phyloP scores from a whole-genome alignment of 2,329 filamentous ascomycete species.

The Exophiala mesophila region DNA sequence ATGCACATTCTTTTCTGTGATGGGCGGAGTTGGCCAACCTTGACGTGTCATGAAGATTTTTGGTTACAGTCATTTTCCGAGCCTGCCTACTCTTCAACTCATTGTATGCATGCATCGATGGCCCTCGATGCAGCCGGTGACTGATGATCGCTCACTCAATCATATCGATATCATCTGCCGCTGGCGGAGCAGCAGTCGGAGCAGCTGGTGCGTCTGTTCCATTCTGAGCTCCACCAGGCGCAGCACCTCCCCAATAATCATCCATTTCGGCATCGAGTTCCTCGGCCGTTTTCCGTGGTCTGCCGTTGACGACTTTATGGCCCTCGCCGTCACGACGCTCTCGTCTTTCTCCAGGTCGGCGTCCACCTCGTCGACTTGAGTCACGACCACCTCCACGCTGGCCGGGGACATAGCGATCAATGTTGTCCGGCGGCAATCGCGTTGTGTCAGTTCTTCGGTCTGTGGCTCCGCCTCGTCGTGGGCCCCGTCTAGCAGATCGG shows the following conservation, averaged over 20 bases:
- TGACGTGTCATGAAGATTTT: no score
- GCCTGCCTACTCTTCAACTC: no score
- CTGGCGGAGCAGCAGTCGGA: slow-evolving; percentile 29
- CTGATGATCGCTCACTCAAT: slow-evolving; percentile 54
- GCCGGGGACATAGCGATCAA: slow-evolving; percentile 75
- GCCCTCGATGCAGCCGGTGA: no score
- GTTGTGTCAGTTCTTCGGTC: slow-evolving; percentile 50
- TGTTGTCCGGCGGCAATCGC: slow-evolving; percentile 58
- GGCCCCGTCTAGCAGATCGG: slow-evolving; percentile 37
- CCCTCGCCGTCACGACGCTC: slow-evolving; percentile 30
- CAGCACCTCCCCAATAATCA: slow-evolving; percentile 69
- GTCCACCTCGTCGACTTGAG: slow-evolving; percentile 40
- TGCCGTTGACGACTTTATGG: slow-evolving; percentile 47
- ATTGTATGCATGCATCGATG: no score
- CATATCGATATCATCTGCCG: slow-evolving; percentile 63
- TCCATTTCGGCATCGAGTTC: slow-evolving; percentile 96
- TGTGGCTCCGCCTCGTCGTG: slow-evolving; percentile 35
- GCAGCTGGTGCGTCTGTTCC: slow-evolving; percentile 28
- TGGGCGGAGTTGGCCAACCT: no score
- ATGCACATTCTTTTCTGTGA: no score
- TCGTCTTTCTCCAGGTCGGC: slow-evolving; percentile 43
- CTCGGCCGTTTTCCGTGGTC: slow-evolving; percentile 79
- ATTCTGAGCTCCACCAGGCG: slow-evolving; percentile 34
- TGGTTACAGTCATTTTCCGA: no score
- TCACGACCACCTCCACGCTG: slow-evolving; percentile 39